These are phyloP conservation scores for Saxispiralis lemnorum DNA, from an alignment of 495 filamentous ascomycete species.

Conservation along the genomic window DNA sequence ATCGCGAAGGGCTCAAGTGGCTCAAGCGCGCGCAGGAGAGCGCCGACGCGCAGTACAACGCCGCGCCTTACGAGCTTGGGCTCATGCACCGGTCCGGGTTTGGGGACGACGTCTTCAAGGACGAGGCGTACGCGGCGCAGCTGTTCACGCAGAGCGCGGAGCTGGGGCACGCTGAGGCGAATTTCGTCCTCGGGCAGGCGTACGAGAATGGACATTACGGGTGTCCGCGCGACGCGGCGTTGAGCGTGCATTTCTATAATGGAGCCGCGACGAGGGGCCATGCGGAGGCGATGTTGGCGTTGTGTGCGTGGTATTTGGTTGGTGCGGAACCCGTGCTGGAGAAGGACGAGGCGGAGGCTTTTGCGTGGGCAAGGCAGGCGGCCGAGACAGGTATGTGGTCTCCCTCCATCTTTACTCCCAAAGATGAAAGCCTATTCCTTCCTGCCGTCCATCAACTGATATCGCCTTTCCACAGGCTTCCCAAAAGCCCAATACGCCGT, in stretches of 20 bases:
- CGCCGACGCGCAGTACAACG: conserved; percentile 79
- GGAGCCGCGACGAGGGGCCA: conserved; percentile 70
- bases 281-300: conserved; percentile 88
- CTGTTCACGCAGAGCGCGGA: conserved; percentile 89
- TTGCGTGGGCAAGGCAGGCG: conserved; percentile 82
- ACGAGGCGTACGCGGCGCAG: conserved; percentile 80
- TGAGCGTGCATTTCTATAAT: conserved; percentile 96
- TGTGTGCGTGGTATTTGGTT: conserved; percentile 97
- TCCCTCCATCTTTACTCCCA: too few relatives aligned
- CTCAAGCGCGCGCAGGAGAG: conserved; percentile 80
- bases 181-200: conserved; percentile 77
- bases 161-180: conserved; percentile 70
- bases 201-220: conserved; percentile 83
- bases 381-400: conserved; percentile 64
- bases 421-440: too few relatives aligned
- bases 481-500: conserved; percentile 90
- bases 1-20: conserved; percentile 90
- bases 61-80: conserved; percentile 80
- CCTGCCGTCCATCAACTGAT: too few relatives aligned
- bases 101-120: conserved; percentile 80
- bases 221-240: conserved; percentile 76
- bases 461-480: conserved; percentile 56
- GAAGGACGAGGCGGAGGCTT: conserved; percentile 89
- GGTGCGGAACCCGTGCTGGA: conserved; percentile 84
- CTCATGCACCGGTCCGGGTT: conserved; percentile 74